phyloP scores from a whole-genome alignment of 2,329 filamentous ascomycete species.

The Biscogniauxia mediterranea region DNA sequence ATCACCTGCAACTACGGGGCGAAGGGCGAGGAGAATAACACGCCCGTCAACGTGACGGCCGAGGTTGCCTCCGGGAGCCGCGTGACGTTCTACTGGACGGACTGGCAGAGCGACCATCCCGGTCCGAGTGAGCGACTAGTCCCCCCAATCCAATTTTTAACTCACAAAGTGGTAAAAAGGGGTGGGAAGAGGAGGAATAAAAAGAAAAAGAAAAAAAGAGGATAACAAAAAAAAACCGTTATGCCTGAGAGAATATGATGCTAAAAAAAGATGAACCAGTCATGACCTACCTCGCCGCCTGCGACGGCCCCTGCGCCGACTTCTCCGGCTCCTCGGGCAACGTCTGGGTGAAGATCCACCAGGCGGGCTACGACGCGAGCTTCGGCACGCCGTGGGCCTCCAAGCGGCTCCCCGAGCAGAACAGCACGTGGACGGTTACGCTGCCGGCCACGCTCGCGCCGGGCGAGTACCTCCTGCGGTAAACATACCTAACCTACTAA shows the following conservation, averaged over 20 bases:
- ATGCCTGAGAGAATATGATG: neutral
- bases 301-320: neutral
- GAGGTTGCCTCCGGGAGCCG: constrained; percentile 1
- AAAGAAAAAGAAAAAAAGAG: no score
- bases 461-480: constrained; percentile 4
- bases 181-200: no score
- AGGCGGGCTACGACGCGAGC: constrained; percentile 4
- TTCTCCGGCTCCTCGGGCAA: constrained; percentile 22
- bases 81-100: constrained; percentile 6
- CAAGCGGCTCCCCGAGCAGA: constrained; percentile 4
- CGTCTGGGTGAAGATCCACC: constrained; percentile 12
- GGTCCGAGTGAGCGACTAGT: constrained; percentile 5
- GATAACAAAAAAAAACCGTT: neutral
- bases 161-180: no score
- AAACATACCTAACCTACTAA: neutral
- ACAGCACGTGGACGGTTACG: constrained; percentile 4
- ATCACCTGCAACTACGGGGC: constrained; percentile 25
- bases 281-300: constrained; percentile 6
- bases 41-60: constrained; percentile 3
- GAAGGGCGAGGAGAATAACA: constrained; percentile 16
- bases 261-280: neutral
- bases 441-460: neutral
- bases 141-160: no score
- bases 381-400: constrained; percentile 3
- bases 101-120: constrained; percentile 5